Evolutionary conservation across 805 yeast species (phyloP), one percentile per base, ranked within the genome.

Genomic region (Starmerella sp.): DNA sequence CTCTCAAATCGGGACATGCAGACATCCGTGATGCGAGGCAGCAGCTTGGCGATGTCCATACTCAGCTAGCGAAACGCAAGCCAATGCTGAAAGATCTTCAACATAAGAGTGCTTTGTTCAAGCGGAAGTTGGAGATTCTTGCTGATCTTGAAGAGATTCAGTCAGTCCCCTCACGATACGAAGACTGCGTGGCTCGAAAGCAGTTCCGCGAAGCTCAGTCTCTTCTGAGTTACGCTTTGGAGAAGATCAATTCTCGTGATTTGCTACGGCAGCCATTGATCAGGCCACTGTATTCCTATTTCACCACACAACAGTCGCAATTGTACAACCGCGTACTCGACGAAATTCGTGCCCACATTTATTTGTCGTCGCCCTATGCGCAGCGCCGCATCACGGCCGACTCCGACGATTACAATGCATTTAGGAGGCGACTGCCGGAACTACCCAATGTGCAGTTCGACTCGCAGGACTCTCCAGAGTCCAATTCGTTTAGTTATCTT

Each of bases 261-360:
- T 57, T 72, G 45, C 60, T 63, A 3, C 50, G 58, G 11, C 67
- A 70, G 28, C 61, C 68, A 3, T 66, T 69, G 1, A 59, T 69
- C 37, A 63, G 62, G 56, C 68, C 70, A 1, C 55, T 69, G 36
- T 65, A 66, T 34, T 44, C 60, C 11, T 67, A 67, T 47, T 58
- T 69, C 14, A 54, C 61, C 37, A 67, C 73, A 10, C 77, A 76
- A 57, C 70, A 70, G 45, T 55, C 66, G 44, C 66, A 73, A 43
- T 70, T 90, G 32, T 83, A 84, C 63, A 88, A 83, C 48, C 78
- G 79, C 58, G 72, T 90, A 17, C 72, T 86, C n/a, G 95, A 86
- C 58, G 95, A 89, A 63, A 70, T 88, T 43, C 82, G 80, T 56
- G 77, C 75, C 48, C 83, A 86, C 54, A 71, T 86, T n/a, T 86